Base-by-base conservation (phyloP, 106 monocot species). In the Ottelia alismoides region DNA sequence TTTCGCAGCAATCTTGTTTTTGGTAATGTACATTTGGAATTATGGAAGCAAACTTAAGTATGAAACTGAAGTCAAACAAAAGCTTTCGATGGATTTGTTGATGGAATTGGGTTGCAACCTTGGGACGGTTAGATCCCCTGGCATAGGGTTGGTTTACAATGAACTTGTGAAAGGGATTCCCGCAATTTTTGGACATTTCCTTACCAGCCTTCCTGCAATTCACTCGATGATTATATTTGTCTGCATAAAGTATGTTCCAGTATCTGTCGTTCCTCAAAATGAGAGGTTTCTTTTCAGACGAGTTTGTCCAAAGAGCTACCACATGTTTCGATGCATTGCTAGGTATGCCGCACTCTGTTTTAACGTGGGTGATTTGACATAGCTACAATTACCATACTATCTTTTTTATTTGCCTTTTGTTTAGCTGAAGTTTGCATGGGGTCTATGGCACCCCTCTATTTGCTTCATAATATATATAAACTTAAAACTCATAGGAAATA, bases 251-350 rank as follows among this genome's bases (percentile, higher is more conserved):
- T 85, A 81, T 59, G 77, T 92, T 20, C 81, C 92, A 28, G 85
- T 92, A 51, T 85, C 92, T 18, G 71, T 76, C 1, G 92, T 92
- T 25, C 85, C 92, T 30, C 85, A 85, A 49, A 73, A 28, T 24
- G 92, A 85, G 61, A 78, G 92, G 57, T 92, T 92, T 73, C 76
- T 85, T 48, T 92, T 92, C 49, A 72, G 78, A 26, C 74, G 92
- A 49, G 78, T 92, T 26, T 85, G 92, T 71, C 76, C 85, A 30
- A 78, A 73, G 53, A 71, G 68, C 60, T 92, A 78, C 62, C 92
- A 92, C 73, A 70, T 92, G 75, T 92, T 92, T 55, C 81, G 92
- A 14, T 92, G 92, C 72, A 82, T 92, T 47, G 92, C 92, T n/a
- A 85, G 92, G 92, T 85, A 75, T 51, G 59, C 5, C 49, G 14